phyloP scores from a whole-genome alignment of 148 eudicot genomes.

The Heliosperma pusillum region DNA sequence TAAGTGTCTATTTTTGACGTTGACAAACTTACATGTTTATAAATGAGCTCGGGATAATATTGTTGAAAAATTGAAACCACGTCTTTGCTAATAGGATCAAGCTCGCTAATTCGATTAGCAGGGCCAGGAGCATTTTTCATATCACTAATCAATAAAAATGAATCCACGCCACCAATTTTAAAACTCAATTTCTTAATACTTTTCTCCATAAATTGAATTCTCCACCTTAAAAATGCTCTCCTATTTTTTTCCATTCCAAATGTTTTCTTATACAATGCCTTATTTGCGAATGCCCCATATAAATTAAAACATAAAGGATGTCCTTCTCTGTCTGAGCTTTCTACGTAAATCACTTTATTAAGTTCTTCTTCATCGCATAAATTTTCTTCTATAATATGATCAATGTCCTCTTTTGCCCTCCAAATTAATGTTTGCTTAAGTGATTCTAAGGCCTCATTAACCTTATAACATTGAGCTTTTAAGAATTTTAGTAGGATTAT shows the following conservation, averaged over 20 bases:
- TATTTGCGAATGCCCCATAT: conserved; percentile 45
- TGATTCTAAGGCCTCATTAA: conserved; percentile 51
- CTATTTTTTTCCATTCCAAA: conserved; percentile 38
- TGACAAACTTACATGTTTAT: conserved; percentile 38
- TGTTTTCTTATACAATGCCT: conserved; percentile 26
- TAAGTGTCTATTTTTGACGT: neutral
- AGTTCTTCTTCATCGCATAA: conserved; percentile 27
- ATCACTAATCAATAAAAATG: conserved; percentile 60
- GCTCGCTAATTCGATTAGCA: conserved; percentile 39
- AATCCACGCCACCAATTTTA: conserved; percentile 40
- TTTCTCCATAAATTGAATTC: conserved; percentile 60
- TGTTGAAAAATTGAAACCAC: conserved; percentile 44
- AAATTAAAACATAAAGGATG: conserved; percentile 55
- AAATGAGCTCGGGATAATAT: conserved; percentile 67
- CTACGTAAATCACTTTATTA: conserved; percentile 29
- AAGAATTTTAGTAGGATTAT: conserved; percentile 54
- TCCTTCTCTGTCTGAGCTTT: conserved; percentile 56
- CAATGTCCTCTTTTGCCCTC: conserved; percentile 44
- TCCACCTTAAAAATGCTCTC: conserved; percentile 63
- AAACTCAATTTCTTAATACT: conserved; percentile 48
- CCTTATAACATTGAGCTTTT: conserved; percentile 51
- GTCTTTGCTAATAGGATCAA: conserved; percentile 45
- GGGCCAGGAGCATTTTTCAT: conserved; percentile 57
- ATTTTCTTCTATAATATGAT: conserved; percentile 36
- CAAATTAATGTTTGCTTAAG: conserved; percentile 54